These are phyloP conservation scores for Suhomyces maxii DNA, from an alignment of 1,139 yeast genomes.

Conservation along the genomic window DNA sequence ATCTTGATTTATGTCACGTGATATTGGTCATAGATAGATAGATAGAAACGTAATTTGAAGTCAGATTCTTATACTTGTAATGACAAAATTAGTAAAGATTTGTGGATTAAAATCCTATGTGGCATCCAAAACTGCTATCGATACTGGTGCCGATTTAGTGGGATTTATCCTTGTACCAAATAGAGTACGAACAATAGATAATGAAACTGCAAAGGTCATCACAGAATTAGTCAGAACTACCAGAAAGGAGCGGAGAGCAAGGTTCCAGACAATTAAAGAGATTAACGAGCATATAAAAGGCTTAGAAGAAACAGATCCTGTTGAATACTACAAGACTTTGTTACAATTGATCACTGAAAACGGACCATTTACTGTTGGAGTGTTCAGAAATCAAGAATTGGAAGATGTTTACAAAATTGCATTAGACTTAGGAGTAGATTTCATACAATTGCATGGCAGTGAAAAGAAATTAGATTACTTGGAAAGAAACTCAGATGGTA, in stretches of 20 bases:
- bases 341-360: conserved; percentile 35
- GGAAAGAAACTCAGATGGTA: conserved; percentile 15
- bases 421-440: conserved; percentile 56
- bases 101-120: conserved; percentile 75
- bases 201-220: conserved; percentile 54
- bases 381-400: conserved; percentile 77
- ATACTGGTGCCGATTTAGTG: conserved; percentile 68
- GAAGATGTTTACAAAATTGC: conserved; percentile 57
- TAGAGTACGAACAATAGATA: conserved; percentile 67
- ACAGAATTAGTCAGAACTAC: conserved; percentile 32
- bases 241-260: conserved; percentile 19
- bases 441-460: conserved; percentile 87
- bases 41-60: no score
- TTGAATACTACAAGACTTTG: conserved; percentile 38
- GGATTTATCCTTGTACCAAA: conserved; percentile 89
- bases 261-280: conserved; percentile 21
- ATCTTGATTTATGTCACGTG: neutral
- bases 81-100: conserved; percentile 56
- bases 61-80: conserved; percentile 14
- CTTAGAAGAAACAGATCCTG: conserved; percentile 17
- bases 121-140: conserved; percentile 70
- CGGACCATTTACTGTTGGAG: conserved; percentile 85
- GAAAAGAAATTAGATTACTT: conserved; percentile 64
- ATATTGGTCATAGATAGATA: no score
- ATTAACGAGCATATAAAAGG: conserved; percentile 18